Percentiles rank a stretch among this genome's conserved stretches.
Evolutionary conservation across 148 eudicot genomes (phyloP).

Genomic region (Bassia scoparia): DNA sequence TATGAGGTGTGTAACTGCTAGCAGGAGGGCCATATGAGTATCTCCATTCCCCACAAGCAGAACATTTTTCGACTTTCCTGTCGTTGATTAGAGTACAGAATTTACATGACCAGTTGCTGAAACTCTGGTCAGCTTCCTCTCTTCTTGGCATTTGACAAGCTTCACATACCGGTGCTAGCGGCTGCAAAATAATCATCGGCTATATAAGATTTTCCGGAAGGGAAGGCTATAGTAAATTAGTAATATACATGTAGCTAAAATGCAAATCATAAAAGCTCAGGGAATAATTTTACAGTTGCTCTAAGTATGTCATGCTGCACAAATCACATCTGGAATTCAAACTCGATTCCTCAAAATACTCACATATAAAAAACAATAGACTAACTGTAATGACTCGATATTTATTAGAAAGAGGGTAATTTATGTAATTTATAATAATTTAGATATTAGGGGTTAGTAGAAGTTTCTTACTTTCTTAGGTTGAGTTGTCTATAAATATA

Average conservation of each 20-base stretch:
- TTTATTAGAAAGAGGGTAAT: no score
- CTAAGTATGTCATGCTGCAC: neutral
- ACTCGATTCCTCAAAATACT: neutral
- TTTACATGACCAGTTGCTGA: slow-evolving; percentile 63
- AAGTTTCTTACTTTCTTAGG: no score
- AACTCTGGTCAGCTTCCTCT: slow-evolving; percentile 33
- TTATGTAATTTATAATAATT: no score
- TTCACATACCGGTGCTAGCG: slow-evolving; percentile 59
- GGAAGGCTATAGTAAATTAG: neutral
- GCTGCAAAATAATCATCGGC: slow-evolving; percentile 45
- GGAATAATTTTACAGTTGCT: neutral
- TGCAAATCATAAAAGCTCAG: neutral
- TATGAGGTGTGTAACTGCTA: slow-evolving; percentile 43
- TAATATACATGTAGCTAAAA: neutral
- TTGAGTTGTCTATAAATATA: no score
- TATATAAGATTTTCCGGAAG: slow-evolving; percentile 9
- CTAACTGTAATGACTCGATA: no score
- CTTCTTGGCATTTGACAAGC: slow-evolving; percentile 53
- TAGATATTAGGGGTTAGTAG: no score
- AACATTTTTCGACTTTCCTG: slow-evolving; percentile 52
- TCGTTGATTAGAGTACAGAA: slow-evolving; percentile 77
- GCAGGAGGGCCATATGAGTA: slow-evolving; percentile 67
- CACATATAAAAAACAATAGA: neutral
- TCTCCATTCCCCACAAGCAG: slow-evolving; percentile 82
- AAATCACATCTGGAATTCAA: neutral